Base-by-base conservation (phyloP, 176 grass and related monocot species). In the Dactylis glomerata region DNA sequence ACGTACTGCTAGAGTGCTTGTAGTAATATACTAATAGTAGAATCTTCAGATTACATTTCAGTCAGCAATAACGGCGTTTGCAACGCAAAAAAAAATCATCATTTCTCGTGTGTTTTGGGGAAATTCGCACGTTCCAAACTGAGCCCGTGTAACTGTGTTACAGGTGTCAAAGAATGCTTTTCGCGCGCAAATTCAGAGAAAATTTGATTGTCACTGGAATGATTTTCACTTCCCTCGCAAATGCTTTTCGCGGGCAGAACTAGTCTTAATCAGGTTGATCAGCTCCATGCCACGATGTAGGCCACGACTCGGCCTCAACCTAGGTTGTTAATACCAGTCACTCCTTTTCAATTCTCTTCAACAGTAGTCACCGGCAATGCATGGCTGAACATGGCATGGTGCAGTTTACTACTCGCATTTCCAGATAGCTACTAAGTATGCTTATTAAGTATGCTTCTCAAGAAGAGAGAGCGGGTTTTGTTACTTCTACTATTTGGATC, bases 301-400 rank as follows among this genome's bases (percentile, higher is more conserved):
- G 52, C 83, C 83, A 89, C 81, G 63, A 82, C 51, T 27, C 32
- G 41, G 62, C 71, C 79, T 86, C 78, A 82, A 82, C 50, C 13
- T 6, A 26, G 66, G 38, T 82, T 85, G 38, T 81, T 59, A 59
- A 68, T 58, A 45, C 28, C 27, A 10, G 34, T 4, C 37, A 80
- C 24, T 64, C 47, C 3, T 79, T 36, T 16, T 57, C 36, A 89
- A 68, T 80, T 12, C 57, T 49, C 54, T 85, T 74, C 75, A 80
- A 80, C 49, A 24, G 20, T 45, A 68, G 63, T 49, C 36, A 58
- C 57, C 30, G 24, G 1, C 66, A 81, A 4, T 70, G 45, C 31
- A 52, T 24, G 26, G 34, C 75, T 79, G 31, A 88, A 83, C 49
- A 77, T 47, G 79, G 0, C 20, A 58, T 2, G 6, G 5, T 20